Percentiles rank a stretch among this genome's conserved stretches.
These are phyloP conservation scores for Pterocarpus macrocarpus DNA, from an alignment of 306 rosid genomes.

Conservation along the genomic window DNA sequence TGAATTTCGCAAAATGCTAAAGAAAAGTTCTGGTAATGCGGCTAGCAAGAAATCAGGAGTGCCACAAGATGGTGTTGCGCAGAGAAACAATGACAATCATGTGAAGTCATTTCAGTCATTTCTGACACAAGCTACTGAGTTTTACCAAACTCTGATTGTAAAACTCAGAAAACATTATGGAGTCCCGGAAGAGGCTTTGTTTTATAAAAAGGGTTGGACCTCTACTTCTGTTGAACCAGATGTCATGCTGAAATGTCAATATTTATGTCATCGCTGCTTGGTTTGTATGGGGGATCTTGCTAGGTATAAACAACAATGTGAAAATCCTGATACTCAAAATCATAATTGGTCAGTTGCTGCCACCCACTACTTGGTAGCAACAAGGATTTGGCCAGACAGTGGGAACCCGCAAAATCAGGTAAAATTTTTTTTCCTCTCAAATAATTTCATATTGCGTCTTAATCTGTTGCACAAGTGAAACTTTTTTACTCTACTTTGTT, in stretches of 20 bases:
- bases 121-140: conserved; percentile 79
- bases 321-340: conserved; percentile 60
- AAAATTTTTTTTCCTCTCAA: background rate
- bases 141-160: conserved; percentile 72
- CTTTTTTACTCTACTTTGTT: conserved; percentile 32
- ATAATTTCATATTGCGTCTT: background rate
- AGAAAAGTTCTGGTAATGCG: conserved; percentile 62
- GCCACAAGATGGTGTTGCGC: conserved; percentile 43
- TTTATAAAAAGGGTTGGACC: conserved; percentile 50
- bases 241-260: conserved; percentile 67
- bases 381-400: conserved; percentile 92
- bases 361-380: conserved; percentile 83
- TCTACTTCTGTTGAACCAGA: conserved; percentile 57
- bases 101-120: conserved; percentile 69
- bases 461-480: background rate
- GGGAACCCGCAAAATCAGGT: conserved; percentile 99
- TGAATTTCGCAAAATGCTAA: conserved; percentile 84
- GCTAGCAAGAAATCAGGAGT: conserved; percentile 52
- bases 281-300: conserved; percentile 97
- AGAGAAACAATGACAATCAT: conserved; percentile 48
- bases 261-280: conserved; percentile 91
- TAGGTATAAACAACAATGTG: conserved; percentile 84
- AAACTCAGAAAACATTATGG: conserved; percentile 68
- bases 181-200: conserved; percentile 66
- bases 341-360: conserved; percentile 96